These are phyloP conservation scores for Fomitopsis serialis DNA, from an alignment of 768 basidiomycete genomes.

Conservation along the genomic window DNA sequence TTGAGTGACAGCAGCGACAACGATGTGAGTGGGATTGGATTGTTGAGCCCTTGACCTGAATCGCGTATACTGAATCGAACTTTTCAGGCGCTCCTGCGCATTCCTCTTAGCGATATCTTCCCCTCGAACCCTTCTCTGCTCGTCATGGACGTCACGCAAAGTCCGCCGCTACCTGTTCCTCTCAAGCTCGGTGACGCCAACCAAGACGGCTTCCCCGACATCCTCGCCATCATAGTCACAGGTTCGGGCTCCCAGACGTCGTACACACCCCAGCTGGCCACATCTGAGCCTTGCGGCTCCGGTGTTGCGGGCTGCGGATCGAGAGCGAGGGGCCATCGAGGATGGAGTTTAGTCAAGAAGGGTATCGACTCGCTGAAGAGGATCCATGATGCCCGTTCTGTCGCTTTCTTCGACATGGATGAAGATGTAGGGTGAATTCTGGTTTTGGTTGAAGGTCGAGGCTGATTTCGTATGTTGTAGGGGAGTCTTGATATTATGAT, in stretches of 20 bases:
- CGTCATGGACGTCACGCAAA: slow-evolving; percentile 60
- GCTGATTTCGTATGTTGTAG: slow-evolving; percentile 32
- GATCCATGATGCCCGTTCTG: slow-evolving; percentile 74
- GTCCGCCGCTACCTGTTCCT: slow-evolving; percentile 67
- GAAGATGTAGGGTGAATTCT: slow-evolving; percentile 62
- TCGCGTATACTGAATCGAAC: background rate
- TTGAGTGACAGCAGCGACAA: slow-evolving; percentile 42
- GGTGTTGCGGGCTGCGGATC: slow-evolving; percentile 52
- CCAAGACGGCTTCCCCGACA: slow-evolving; percentile 91
- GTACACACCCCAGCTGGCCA: slow-evolving; percentile 54
- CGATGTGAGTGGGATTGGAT: slow-evolving; percentile 1
- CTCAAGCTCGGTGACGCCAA: slow-evolving; percentile 86
- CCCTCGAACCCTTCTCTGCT: slow-evolving; percentile 51
- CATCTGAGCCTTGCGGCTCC: slow-evolving; percentile 55
- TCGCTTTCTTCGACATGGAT: slow-evolving; percentile 86
- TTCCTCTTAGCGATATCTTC: slow-evolving; percentile 61
- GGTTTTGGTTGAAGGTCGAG: background rate
- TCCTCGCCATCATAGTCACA: slow-evolving; percentile 54
- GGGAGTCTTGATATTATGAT: slow-evolving; percentile 91
- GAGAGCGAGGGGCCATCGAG: slow-evolving; percentile 49
- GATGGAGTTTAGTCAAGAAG: slow-evolving; percentile 51
- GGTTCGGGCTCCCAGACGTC: slow-evolving; percentile 31
- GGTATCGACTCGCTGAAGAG: slow-evolving; percentile 57
- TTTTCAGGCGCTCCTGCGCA: slow-evolving; percentile 57
- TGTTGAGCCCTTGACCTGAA: background rate